Percentiles rank a stretch among this genome's conserved stretches.
phyloP scores from a whole-genome alignment of 768 basidiomycete genomes.

The Clitopilus hobsonii region DNA sequence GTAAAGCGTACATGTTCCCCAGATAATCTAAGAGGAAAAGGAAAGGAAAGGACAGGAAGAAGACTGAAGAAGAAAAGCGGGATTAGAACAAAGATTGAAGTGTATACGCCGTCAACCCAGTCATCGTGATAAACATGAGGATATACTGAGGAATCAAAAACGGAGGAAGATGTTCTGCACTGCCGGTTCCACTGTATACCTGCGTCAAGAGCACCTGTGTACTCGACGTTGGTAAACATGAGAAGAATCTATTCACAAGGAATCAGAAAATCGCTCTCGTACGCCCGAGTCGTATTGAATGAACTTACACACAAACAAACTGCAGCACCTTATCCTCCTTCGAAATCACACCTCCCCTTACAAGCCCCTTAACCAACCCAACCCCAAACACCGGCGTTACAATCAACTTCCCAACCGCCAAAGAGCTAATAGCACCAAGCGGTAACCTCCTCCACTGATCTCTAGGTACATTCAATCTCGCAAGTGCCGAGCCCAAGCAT shows the following conservation, averaged over 20 bases:
- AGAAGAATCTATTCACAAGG: conserved; percentile 39
- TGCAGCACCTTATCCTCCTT: conserved; percentile 52
- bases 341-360: conserved; percentile 39
- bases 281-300: neutral
- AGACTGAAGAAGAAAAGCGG: neutral
- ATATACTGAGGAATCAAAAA: conserved; percentile 63
- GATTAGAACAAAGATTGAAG: conserved; percentile 37
- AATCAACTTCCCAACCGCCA: conserved; percentile 53
- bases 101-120: conserved; percentile 41
- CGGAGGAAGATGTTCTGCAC: conserved; percentile 53
- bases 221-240: conserved; percentile 59
- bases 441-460: conserved; percentile 37
- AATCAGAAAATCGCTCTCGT: neutral
- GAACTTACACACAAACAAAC: conserved; percentile 64
- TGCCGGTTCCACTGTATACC: conserved; percentile 61
- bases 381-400: conserved; percentile 60
- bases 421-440: conserved; percentile 44
- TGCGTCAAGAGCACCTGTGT: conserved; percentile 64
- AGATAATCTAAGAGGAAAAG: neutral
- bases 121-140: conserved; percentile 48
- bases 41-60: too few species aligned
- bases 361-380: conserved; percentile 48
- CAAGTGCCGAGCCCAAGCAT: conserved; percentile 52
- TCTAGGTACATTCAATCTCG: conserved; percentile 48
- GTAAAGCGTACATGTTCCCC: too few species aligned